Conservation (phyloP, 441 rosid genomes). For the Geranium incanum region DNA sequence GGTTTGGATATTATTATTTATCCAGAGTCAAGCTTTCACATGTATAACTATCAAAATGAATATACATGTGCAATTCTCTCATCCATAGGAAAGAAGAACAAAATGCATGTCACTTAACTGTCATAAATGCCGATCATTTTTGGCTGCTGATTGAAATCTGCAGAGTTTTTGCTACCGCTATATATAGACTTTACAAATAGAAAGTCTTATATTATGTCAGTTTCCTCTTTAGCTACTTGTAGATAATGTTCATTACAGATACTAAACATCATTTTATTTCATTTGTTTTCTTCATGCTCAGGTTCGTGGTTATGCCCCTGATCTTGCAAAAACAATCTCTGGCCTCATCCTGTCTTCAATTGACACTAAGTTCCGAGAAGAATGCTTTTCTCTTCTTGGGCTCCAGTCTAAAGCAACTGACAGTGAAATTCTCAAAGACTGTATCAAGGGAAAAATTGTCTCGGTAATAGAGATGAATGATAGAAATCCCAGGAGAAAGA, state of each 20-base stretch:
- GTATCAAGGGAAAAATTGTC: constrained; percentile 58
- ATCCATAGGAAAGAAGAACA: neutral
- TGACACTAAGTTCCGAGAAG: constrained; percentile 57
- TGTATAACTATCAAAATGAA: neutral
- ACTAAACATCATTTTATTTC: neutral
- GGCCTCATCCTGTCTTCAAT: constrained; percentile 64
- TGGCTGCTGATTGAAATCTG: neutral
- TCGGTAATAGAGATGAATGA: constrained; percentile 60
- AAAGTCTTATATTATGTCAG: neutral
- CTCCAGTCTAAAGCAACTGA: constrained; percentile 35
- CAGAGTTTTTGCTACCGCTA: neutral
- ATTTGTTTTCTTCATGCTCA: constrained; percentile 23
- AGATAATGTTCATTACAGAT: neutral
- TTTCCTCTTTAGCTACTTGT: constrained; percentile 4
- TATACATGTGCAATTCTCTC: neutral
- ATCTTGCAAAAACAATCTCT: constrained; percentile 70
- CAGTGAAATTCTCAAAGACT: constrained; percentile 37
- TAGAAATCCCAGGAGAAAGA: constrained; percentile 45
- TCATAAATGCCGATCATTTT: neutral
- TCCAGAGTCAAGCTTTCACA: neutral
- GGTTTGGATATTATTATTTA: neutral
- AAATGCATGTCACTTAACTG: neutral
- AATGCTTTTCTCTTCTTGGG: constrained; percentile 72
- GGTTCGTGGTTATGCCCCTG: constrained; percentile 78
- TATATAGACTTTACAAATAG: neutral